Base-by-base conservation (phyloP, 352 stramenopile species). In the Globisporangium barbulae region DNA sequence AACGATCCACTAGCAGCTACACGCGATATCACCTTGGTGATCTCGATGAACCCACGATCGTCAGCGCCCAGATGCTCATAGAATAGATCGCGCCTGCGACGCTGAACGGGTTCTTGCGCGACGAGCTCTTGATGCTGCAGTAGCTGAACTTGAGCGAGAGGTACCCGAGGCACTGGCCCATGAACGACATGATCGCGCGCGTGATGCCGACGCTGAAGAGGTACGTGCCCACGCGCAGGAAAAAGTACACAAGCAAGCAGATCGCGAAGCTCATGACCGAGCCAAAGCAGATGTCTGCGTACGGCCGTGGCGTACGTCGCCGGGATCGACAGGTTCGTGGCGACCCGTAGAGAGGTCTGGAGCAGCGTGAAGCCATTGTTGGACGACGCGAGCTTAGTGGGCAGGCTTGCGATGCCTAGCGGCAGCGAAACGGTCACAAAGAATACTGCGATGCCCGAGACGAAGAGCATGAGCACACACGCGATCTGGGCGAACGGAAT, bases 401-500 rank as follows among this genome's bases (percentile, higher is more conserved):
- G 33, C 0, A 86, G 64, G 9, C 25, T 30, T 5, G 53, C 55
- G 2, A 86, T 42, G 3, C 68, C 73, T 2, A 64, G 63, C 5
- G 77, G 68, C 0, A 85, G 56, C 3, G 72, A 68, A 6, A 69
- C 65, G 0, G 74, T 69, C 10, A 82, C 64, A 10, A 80, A 78
- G 28, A 71, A 71, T 3, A 83, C 62, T n/a, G 69, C 61, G 21
- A 69, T 42, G 8, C 74, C 76, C 53, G 69, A 76, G 2, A 75
- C 58, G 31, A 83, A 78, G 10, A 87, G 73, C 15, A 71, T 74
- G 28, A 72, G 10, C 4, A 83, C 63, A 35, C 75, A 87, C 3
- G 55, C 19, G n/a, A 87, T 63, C 65, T 90, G 78, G 2, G 66
- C 76, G 15, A 72, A 64, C 1, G 79, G 75, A 3, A 88, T 68